Base-by-base conservation (phyloP, 768 basidiomycete species). In the Calocera viscosa region DNA sequence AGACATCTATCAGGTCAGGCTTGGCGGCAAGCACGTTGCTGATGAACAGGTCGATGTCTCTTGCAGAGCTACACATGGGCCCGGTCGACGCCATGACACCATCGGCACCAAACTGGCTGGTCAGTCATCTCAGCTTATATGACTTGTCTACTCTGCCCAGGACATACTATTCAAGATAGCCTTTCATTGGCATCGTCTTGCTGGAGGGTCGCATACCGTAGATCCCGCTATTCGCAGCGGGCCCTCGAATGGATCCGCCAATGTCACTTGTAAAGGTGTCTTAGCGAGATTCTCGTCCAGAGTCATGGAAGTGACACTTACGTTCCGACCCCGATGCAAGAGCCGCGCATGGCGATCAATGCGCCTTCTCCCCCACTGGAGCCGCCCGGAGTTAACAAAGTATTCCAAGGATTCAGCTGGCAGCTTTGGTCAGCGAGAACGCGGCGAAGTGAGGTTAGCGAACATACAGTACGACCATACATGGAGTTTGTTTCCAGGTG, bases 81-180 rank as follows among this genome's bases (percentile, higher is more conserved):
- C 82, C 82, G 24, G 81, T 77, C 47, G 77, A 80, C 53, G 83
- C 83, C 47, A 81, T 68, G 66, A 83, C 80, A 65, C 69, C 71
- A 78, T 84, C 83, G 78, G 83, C 82, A 22, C 82, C 83, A 68
- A 81, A 78, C 67, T 81, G 80, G 33, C 81, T 80, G 64, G 81
- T 67, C 49, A 47, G 19, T 3, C 43, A 47, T 8, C 5, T 47
- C 8, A 17, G 43, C 43, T 7, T 19, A 47, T 19, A 47, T 47
- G 43, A 19, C 7, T 47, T 24, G 43, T 14, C 5, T 38, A 47
- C 16, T 17, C 24, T 8, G 24, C 43, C 7, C 2, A 60, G 26
- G 24, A 64, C 63, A 12, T 38, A 64, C 63, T 35, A 64, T 2
- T 5, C 33, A 22, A 64, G 63, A 30, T 64, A 64, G 3, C 33